Evolutionary conservation across 305 asterid species (phyloP).

Genomic region (Nicotiana rustica): DNA sequence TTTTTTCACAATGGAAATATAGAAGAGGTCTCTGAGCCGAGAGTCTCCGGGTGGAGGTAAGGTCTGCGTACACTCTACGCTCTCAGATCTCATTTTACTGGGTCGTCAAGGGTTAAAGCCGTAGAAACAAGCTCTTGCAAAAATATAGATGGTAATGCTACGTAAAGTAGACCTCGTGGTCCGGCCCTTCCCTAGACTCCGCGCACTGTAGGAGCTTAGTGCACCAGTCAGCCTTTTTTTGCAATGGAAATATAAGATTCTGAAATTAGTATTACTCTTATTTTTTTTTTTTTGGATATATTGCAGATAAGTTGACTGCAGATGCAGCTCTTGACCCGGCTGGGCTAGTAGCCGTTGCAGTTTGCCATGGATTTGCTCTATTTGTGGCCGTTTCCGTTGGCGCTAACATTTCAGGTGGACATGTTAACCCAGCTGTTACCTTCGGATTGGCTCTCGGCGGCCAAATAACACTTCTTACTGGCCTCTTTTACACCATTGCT

Average conservation of each 20-base stretch:
- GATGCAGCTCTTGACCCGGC: conserved; percentile 77
- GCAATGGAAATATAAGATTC: not conserved
- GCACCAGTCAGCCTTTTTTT: not conserved
- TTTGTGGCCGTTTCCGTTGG: conserved; percentile 79
- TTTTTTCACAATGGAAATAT: not conserved
- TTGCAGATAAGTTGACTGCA: conserved; percentile 67
- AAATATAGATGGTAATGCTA: no score
- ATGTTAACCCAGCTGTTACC: conserved; percentile 92
- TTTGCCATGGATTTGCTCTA: conserved; percentile 77
- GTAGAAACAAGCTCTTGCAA: no score
- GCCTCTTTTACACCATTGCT: conserved; percentile 78
- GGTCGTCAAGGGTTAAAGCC: no score
- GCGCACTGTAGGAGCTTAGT: no score
- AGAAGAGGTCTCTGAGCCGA: no score
- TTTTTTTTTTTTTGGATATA: conserved; percentile 12
- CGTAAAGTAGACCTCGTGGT: no score
- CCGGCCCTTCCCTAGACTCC: no score
- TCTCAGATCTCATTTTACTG: no score
- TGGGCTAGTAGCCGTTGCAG: conserved; percentile 81
- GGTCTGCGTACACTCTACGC: no score
- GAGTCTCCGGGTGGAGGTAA: no score
- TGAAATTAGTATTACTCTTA: not conserved
- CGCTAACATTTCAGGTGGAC: conserved; percentile 95
- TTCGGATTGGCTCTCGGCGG: conserved; percentile 85
- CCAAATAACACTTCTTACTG: conserved; percentile 82